Percentiles rank a stretch among this genome's conserved stretches.
phyloP scores from a whole-genome alignment of 2,329 filamentous ascomycete species.

The Phaeomoniella chlamydospora region DNA sequence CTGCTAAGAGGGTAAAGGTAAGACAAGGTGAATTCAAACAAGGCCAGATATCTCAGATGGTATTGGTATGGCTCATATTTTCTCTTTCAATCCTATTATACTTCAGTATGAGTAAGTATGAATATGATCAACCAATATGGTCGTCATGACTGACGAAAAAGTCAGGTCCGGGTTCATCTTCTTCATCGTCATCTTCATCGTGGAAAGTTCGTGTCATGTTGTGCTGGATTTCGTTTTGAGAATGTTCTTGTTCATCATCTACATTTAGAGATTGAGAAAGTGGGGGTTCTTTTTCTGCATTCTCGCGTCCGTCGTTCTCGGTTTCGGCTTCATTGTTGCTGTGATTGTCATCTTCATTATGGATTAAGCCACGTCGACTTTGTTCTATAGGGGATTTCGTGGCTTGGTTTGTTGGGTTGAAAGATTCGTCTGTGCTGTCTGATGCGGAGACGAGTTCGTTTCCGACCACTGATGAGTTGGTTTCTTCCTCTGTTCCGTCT shows the following conservation, averaged over 20 bases:
- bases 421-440: neutral
- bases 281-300: no score
- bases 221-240: no score
- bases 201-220: no score
- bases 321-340: conserved; percentile 2
- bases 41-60: no score
- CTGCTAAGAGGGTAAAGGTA: no score
- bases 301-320: neutral
- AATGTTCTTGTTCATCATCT: no score
- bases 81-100: no score
- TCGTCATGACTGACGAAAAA: conserved; percentile 12
- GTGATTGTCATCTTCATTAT: conserved; percentile 3
- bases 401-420: neutral
- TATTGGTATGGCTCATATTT: no score
- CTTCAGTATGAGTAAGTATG: no score
- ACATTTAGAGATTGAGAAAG: no score
- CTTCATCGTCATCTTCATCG: conserved; percentile 9
- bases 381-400: neutral
- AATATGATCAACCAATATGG: neutral
- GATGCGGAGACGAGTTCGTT: neutral
- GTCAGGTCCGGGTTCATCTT: conserved; percentile 11
- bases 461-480: no score
- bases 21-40: no score
- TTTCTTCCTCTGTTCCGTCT: conserved; percentile 1
- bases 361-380: neutral